Evolutionary conservation across 805 yeast genomes (phyloP), one percentile per base, ranked within the genome.

Genomic region (Candida saitoana): DNA sequence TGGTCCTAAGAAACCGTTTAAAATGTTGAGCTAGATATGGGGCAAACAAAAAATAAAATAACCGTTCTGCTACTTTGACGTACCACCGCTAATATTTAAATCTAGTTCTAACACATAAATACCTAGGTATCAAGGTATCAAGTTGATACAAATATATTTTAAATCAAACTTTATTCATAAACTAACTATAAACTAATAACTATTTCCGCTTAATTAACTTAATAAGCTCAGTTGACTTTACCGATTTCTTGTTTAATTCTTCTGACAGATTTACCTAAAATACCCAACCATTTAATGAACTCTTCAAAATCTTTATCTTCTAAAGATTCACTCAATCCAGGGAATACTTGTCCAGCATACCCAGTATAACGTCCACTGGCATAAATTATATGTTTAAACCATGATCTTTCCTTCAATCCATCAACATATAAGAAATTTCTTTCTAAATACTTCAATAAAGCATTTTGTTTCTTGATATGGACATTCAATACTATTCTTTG

Each of bases 351-450:
- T 1, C 77, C 79, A 1, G 65, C 62, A 39, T 64, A 66, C 0
- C 85, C 86, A 11, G 74, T 65, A 22, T 49, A 62, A 45, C 75
- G 63, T 38, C 79, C 74, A 6, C 87, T 81, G 2, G 85, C 85
- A 57, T 70, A 80, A 0, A 83, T 63, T 19, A 80, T 65, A 59
- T 83, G 87, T 54, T 73, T 80, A 67, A 80, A 76, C 83, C 85
- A 81, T 5, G 59, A 58, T 48, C 87, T 66, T 25, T 67, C 67
- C 22, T 62, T 51, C 24, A 81, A 61, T 0, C 84, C 80, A 11
- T 66, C 51, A 7, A 60, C 58, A 42, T 71, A 57, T 20, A 81
- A 54, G 50, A 81, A 80, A 51, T 76, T 55, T 43, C 80, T 64
- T 55, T 82, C 86, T 20, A 82, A 60, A 42, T 73, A 69, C 47